Base-by-base conservation (phyloP, 2,329 filamentous ascomycete species). In the Alternaria alternata region DNA sequence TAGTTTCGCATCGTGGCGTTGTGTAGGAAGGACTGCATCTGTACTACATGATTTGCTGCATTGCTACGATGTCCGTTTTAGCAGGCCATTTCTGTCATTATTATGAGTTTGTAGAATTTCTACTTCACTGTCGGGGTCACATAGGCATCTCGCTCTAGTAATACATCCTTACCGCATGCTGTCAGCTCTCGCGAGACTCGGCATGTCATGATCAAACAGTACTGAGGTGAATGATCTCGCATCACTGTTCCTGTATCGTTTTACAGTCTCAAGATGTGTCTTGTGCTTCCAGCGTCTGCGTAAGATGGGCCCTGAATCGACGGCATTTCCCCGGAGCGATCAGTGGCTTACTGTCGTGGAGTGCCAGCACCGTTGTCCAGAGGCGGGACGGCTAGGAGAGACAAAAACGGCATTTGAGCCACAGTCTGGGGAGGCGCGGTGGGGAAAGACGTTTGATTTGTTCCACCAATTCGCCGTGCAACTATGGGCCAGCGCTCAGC, bases 1-100 rank as follows among this genome's bases (percentile, higher is more conserved):
- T 78, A 69, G 74, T 70, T 69, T 65, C 61, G 65, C 66, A 68
- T 62, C 59, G 71, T 72, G 70, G 72, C 70, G 70, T 73, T 54
- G 67, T 62, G 64, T 71, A 59, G 68, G 61, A 70, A 63, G 30
- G 18, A 49, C 46, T 24, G 71, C 72, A 70, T 70, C 60, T 63
- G 71, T 65, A 71, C 66, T 20, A 73, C 73, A 52, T 67, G 65
- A 63, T 67, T 62, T 56, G 62, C 56, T 70, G 69, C 73, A 76
- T 75, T 67, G 65, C 63, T 67, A 65, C 68, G 62, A 41, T 61
- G 34, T 34, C 63, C 32, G 58, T 62, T 55, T 58, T 60, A 24
- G 18, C 54, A 53, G 39, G 42, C 38, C 30, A 56, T 63, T 47
- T 47, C 22, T 47, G 51, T 53, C 41, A 52, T 53, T 51, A 9